Percentiles rank a stretch among this genome's conserved stretches.
phyloP scores from a whole-genome alignment of 768 basidiomycete species.

The Collybiopsis confluens region DNA sequence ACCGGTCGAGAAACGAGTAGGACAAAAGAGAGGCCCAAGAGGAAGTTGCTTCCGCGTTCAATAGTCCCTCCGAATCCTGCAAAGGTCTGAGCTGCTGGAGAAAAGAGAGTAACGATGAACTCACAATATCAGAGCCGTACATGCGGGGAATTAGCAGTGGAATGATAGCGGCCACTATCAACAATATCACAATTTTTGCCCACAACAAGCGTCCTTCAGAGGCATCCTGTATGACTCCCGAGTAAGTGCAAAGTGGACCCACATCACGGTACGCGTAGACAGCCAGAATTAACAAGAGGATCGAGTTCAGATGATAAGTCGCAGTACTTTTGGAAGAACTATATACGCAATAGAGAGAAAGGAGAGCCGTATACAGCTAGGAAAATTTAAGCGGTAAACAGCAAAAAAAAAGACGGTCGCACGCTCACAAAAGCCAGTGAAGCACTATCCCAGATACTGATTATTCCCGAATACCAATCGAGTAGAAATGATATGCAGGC shows the following conservation, averaged over 20 bases:
- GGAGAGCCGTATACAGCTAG: background rate
- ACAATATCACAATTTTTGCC: conserved; percentile 41
- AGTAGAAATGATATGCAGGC: background rate
- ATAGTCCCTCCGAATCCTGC: conserved; percentile 26
- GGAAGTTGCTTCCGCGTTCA: conserved; percentile 46
- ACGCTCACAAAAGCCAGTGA: background rate
- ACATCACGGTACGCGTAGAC: conserved; percentile 53
- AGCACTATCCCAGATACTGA: background rate
- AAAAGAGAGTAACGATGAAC: conserved; percentile 31
- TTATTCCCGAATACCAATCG: background rate
- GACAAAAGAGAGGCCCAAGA: conserved; percentile 35
- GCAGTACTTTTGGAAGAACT: background rate
- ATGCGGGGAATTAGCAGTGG: conserved; percentile 49
- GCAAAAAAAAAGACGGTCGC: background rate
- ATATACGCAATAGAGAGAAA: background rate
- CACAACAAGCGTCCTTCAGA: conserved; percentile 43
- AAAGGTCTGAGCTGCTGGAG: conserved; percentile 2
- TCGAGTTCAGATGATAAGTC: conserved; percentile 18
- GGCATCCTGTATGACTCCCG: conserved; percentile 39
- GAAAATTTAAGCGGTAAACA: background rate
- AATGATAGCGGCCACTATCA: conserved; percentile 37
- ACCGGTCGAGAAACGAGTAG: conserved; percentile 50
- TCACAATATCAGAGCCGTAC: conserved; percentile 34
- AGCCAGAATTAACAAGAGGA: conserved; percentile 27
- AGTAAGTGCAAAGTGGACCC: conserved; percentile 52